Conservation (phyloP, 192 early-diverging fungal genomes). For the Coemansia sp. region DNA sequence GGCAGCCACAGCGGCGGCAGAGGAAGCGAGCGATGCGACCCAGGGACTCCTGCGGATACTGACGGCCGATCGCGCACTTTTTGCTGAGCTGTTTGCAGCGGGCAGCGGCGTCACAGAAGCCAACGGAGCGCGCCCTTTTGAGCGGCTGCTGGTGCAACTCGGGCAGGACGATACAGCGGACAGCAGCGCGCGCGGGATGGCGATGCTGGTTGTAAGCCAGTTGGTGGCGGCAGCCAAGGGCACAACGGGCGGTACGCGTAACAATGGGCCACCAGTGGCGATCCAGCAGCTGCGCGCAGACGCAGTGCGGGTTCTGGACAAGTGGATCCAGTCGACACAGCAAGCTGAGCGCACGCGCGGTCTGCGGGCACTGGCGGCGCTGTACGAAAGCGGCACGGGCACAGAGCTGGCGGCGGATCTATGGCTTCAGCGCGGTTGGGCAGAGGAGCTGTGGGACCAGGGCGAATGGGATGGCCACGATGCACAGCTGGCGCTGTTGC, state of each 20-base stretch:
- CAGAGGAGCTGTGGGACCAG: constrained; percentile 76
- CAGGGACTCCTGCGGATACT: constrained; percentile 40
- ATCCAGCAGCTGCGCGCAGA: constrained; percentile 10
- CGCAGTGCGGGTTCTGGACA: constrained; percentile 11
- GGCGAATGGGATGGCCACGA: constrained; percentile 70
- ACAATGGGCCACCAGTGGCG: not conserved
- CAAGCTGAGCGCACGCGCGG: constrained; percentile 36
- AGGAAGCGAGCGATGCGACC: constrained; percentile 13
- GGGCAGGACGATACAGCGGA: constrained; percentile 2
- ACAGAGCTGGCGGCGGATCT: constrained; percentile 56
- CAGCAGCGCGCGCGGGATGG: constrained; percentile 10
- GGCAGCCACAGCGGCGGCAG: not conserved
- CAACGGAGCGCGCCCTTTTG: not conserved
- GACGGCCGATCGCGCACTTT: constrained; percentile 18
- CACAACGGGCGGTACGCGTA: not conserved
- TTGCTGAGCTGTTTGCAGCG: constrained; percentile 13
- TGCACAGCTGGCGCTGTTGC: constrained; percentile 64
- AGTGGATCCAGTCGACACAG: constrained; percentile 30
- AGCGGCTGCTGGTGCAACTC: constrained; percentile 27
- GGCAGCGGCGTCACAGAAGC: not conserved
- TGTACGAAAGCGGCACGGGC: constrained; percentile 68
- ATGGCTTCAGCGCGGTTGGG: constrained; percentile 60
- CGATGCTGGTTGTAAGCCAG: constrained; percentile 36
- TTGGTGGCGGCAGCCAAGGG: constrained; percentile 22
- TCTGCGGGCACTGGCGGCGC: constrained; percentile 54